Evolutionary conservation across 371 early-diverging fungal genomes (phyloP), one percentile per base, ranked within the genome.

Genomic region (Syncephalastrum sp.): DNA sequence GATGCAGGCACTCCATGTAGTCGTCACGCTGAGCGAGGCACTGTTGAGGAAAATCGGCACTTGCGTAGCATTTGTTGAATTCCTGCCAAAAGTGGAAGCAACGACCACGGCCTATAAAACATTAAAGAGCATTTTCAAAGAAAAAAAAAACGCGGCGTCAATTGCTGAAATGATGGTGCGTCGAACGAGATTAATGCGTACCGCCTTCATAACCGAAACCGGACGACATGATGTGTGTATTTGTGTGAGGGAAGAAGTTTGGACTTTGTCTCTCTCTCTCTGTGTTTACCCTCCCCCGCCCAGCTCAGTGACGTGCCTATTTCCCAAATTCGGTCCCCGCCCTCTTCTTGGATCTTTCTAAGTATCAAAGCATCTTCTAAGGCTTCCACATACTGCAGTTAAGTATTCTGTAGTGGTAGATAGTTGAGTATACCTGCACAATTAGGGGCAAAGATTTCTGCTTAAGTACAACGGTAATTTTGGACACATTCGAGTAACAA

Each of bases 21-120:
- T 91, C 91, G 57, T 90, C 90, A 56, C 83, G 82, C 65, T 87
- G 85, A 41, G 78, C 77, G 44, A 82, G 68, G 70, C 91, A 91
- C 64, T 90, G 86, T 52, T 82, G 77, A 55, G 85, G 88, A 46
- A 75, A 69, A 69, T 88, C 85, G 59, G 86, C 86, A 60, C 78
- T 74, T 63, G 86, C 88, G 60, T 87, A 89, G 77, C 91, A 91
- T 70, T 91, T 90, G 79, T 84, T 81, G 71, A 89, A 89, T 72
- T 91, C 91, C 69, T 90, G 91, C 91, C 91, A 91, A 68, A 85
- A 84, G 55, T 86, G 82, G 73, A 88, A 89, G 77, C 91, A 91
- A 57, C 91, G 86, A 68, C 84, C 84, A 74, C 87, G 89, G 71
- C 90, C 90, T 88, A 74, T 55, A 25, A 50, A 4, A 45, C 17